Conservation (phyloP, 1,139 yeast genomes). For the Arxiozyma telluris region DNA sequence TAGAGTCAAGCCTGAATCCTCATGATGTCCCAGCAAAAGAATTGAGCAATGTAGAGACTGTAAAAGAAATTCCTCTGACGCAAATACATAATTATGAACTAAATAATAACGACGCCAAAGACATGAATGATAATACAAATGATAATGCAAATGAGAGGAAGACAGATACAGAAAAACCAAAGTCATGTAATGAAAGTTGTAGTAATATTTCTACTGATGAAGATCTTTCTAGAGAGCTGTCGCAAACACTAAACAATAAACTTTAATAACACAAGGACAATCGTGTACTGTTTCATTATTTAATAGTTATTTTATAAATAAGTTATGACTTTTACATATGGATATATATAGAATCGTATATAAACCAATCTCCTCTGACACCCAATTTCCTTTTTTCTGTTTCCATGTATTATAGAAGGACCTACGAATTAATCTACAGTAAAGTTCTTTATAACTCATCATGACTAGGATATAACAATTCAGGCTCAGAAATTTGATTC, state of each 20-base stretch:
- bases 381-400: no score
- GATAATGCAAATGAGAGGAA: not conserved
- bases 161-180: not conserved
- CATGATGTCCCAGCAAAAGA: not conserved
- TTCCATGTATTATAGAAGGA: no score
- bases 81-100: not conserved
- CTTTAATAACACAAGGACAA: not conserved
- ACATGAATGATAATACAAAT: not conserved
- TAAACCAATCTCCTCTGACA: not conserved
- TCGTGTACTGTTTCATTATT: not conserved
- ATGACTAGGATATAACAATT: not conserved
- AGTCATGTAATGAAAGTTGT: not conserved
- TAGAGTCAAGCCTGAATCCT: not conserved
- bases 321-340: not conserved
- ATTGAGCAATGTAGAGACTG: not conserved
- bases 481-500: not conserved
- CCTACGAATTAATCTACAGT: not conserved
- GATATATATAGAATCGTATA: no score
- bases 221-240: not conserved
- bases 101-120: not conserved
- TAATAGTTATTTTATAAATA: no score
- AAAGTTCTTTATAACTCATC: not conserved
- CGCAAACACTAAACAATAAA: not conserved
- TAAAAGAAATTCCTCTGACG: not conserved
- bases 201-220: not conserved